Conservation (phyloP, 371 early-diverging fungal genomes). For the Mortierella sp. region DNA sequence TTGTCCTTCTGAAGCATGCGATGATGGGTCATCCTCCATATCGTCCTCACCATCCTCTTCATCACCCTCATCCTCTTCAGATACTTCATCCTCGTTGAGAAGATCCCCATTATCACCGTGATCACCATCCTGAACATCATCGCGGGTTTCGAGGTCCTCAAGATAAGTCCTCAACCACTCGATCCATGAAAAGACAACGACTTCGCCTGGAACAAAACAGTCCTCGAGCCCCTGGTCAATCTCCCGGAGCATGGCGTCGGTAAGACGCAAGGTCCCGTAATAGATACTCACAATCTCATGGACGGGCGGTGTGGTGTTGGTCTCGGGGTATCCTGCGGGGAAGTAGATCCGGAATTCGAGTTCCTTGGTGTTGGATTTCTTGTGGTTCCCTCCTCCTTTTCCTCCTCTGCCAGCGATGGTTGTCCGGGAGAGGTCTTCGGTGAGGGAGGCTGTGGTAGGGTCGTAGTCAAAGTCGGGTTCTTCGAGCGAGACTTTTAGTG, state of each 20-base stretch:
- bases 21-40: constrained; percentile 7
- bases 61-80: constrained; percentile 14
- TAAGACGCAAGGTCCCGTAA: constrained; percentile 69
- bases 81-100: constrained; percentile 13
- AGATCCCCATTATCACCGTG: constrained; percentile 2
- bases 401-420: not conserved
- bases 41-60: constrained; percentile 27
- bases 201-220: constrained; percentile 76
- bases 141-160: constrained; percentile 47
- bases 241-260: constrained; percentile 58
- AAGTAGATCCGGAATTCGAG: constrained; percentile 69
- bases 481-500: constrained; percentile 51
- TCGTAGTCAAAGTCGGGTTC: constrained; percentile 57
- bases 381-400: not conserved
- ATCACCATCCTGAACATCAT: constrained; percentile 22
- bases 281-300: constrained; percentile 80
- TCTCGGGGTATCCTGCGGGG: constrained; percentile 76
- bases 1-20: constrained; percentile 19
- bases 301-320: constrained; percentile 67
- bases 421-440: not conserved
- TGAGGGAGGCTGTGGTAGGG: constrained; percentile 13
- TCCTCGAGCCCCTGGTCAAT: constrained; percentile 68
- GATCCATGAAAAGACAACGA: constrained; percentile 85
- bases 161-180: constrained; percentile 77
- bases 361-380: constrained; percentile 21